Base-by-base conservation (phyloP, 1,284 basidiomycete genomes). In the Mycena citricolor region DNA sequence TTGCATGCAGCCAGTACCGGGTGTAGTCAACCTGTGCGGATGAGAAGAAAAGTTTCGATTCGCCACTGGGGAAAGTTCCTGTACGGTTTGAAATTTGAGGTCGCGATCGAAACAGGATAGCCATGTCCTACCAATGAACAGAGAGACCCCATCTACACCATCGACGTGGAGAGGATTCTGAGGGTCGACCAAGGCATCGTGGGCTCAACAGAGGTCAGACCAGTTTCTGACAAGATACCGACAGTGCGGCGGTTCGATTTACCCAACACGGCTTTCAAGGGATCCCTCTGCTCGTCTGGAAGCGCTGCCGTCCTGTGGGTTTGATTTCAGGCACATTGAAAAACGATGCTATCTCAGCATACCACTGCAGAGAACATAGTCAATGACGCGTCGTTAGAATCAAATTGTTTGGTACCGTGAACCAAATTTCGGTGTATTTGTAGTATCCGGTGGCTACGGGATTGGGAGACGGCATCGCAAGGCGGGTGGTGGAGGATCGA, bases 21-120 rank as follows among this genome's bases (percentile, higher is more conserved):
- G 88, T 61, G 61, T 92, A 94, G 61, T 92, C 86, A 47, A 94
- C 70, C 66, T 94, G 92, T 6, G 77, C 78, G 10, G 86, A 86
- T 7, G 86, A 86, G 59, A 91, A 88, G 40, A 90, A 68, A 11
- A 93, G 73, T 11, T 85, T 77, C 2, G 79, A 74, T 63, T 85
- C 77, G 55, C 85, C 83, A 44, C 74, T 79, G 37, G 70, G 66
- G 42, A 88, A 73, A 1, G 77, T 85, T 4, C 79, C 83, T 73
- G 37, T 8, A 35, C 14, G 24, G 30, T 29, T n/a, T 6, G 10
- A 16, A 8, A 20, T 17, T n/a, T 17, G 12, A 6, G 10, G n/a
- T 29, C 7, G 24, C 8, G 11, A 7, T 14, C 31, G 6, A 16
- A 23, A 24, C n/a, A n/a, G 10, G 36, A 13, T 17, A 37, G 25